A percentile compares a stretch with the other conserved stretches of the same genome.
phyloP scores from a whole-genome alignment of 345 rosid species.

The Psidium friedrichsthalianum region DNA sequence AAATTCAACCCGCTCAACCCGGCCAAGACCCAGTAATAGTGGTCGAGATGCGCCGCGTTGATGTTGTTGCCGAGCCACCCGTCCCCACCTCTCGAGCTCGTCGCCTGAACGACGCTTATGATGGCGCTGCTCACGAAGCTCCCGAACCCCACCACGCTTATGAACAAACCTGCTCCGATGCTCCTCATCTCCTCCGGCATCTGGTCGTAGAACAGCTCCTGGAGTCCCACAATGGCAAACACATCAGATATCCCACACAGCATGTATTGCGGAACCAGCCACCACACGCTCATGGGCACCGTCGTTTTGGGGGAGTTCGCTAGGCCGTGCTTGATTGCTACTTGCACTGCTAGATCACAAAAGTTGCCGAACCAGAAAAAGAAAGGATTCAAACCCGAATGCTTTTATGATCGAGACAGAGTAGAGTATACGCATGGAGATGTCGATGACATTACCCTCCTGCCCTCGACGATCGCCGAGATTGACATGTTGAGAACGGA shows the following conservation, averaged over 20 bases:
- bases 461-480: slow-evolving; percentile 54
- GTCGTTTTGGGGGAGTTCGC: slow-evolving; percentile 34
- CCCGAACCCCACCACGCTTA: slow-evolving; percentile 60
- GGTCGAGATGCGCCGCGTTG: slow-evolving; percentile 49
- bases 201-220: slow-evolving; percentile 82
- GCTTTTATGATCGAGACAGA: neutral
- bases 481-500: slow-evolving; percentile 50
- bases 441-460: slow-evolving; percentile 15
- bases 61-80: slow-evolving; percentile 68
- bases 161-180: slow-evolving; percentile 67
- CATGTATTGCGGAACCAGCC: slow-evolving; percentile 82
- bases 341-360: slow-evolving; percentile 2
- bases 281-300: slow-evolving; percentile 67
- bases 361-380: neutral
- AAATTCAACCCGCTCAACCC: slow-evolving; percentile 47
- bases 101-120: slow-evolving; percentile 39
- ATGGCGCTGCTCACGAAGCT: slow-evolving; percentile 58
- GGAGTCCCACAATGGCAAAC: slow-evolving; percentile 68
- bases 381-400: neutral
- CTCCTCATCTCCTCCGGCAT: slow-evolving; percentile 82
- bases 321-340: slow-evolving; percentile 41
- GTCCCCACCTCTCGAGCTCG: slow-evolving; percentile 22
- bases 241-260: slow-evolving; percentile 50
- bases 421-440: neutral
- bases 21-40: slow-evolving; percentile 65